Evolutionary conservation across 306 rosid species (phyloP).

Genomic region (Biancaea sappan): DNA sequence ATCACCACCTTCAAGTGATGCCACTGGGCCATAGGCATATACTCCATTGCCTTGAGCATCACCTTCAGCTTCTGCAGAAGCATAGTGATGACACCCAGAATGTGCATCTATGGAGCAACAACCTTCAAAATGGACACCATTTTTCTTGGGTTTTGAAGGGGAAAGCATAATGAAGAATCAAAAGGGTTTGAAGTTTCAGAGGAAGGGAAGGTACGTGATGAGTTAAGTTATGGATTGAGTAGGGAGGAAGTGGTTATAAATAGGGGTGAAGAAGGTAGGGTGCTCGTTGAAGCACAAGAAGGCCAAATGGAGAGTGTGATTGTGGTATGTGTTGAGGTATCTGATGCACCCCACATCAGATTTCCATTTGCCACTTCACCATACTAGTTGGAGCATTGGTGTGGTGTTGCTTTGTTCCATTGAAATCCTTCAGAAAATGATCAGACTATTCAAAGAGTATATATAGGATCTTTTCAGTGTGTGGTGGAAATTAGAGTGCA

Average conservation of each 20-base stretch:
- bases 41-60: slow-evolving; percentile 13
- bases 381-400: too few species aligned
- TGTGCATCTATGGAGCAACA: slow-evolving; percentile 4
- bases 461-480: too few species aligned
- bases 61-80: slow-evolving; percentile 6
- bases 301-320: background rate
- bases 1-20: slow-evolving; percentile 38
- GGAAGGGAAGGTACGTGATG: too few species aligned
- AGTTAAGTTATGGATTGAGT: background rate
- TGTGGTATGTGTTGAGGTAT: background rate
- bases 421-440: too few species aligned
- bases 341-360: background rate
- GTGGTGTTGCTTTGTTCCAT: too few species aligned
- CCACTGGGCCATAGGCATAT: slow-evolving; percentile 40
- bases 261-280: background rate
- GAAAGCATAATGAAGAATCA: background rate
- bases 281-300: background rate
- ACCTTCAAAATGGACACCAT: slow-evolving; percentile 33
- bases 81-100: background rate
- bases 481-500: too few species aligned
- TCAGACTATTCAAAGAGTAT: too few species aligned
- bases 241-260: background rate
- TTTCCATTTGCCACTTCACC: too few species aligned
- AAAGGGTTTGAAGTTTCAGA: too few species aligned
- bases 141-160: background rate